Base-by-base conservation (phyloP, 108 stramenopile genomes). In the Aurantiochytrium sp. region DNA sequence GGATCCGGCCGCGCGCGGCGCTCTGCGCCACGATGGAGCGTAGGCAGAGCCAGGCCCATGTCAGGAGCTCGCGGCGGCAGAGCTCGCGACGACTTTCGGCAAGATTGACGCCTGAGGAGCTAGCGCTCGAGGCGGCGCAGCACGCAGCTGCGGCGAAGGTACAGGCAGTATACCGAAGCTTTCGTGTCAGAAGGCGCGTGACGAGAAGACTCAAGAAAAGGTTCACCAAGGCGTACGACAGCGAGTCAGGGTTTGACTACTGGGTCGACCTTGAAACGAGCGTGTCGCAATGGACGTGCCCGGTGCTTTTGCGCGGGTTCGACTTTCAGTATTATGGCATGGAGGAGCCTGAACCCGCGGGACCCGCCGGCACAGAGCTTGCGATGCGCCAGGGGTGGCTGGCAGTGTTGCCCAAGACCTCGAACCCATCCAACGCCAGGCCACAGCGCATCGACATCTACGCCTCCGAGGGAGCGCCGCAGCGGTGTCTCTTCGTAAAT, bases 321-420 rank as follows among this genome's bases (percentile, higher is more conserved):
- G 73, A 81, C 24, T 27, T 81, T n/a, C 73, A 41, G 39, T 81
- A 81, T 42, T 81, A 48, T 81, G 73, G 45, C 42, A 1, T 81
- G 73, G 42, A 48, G 45, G 73, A 81, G 24, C 73, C 73, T 10
- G 45, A 81, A 12, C 73, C 73, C 8, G 45, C 73, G 30, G 42
- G 42, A 12, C 42, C 73, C n/a, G 42, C 73, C 8, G 73, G 73
- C 45, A 48, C 73, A 48, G 8, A 6, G 45, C 6, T 8, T 24
- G 73, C 73, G 45, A 48, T 81, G 42, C 45, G 39, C 24, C 21
- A 81, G 30, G 45, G 73, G 21, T 81, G 73, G 73, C 73, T 41
- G 6, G 45, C 42, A 1, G 45, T 81, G n/a, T 12, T 81, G 1
- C 73, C 73, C 36, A 37, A 42, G 15, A 12, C n/a, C n/a, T 22